A percentile compares a stretch with the other conserved stretches of the same genome.
These are phyloP conservation scores for Avena sativa DNA, from an alignment of 176 grass and related monocot species.

Conservation along the genomic window DNA sequence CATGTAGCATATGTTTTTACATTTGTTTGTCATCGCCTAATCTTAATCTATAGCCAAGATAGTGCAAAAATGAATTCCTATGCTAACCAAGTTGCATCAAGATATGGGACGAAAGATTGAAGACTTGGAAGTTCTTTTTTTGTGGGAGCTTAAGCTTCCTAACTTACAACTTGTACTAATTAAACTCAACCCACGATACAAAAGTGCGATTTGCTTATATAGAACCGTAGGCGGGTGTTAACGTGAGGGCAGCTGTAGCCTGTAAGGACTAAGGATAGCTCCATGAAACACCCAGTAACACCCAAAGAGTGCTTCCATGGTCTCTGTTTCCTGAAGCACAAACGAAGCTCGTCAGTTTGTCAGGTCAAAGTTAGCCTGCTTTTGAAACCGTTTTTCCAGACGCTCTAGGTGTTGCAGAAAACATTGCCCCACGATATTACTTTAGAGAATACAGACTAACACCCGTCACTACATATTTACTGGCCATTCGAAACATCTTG, in stretches of 20 bases:
- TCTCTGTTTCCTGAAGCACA: constrained; percentile 4
- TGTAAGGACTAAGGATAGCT: not conserved
- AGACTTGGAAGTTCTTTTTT: not conserved
- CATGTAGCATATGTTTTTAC: not conserved
- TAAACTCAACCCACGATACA: not conserved
- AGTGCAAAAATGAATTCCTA: not conserved
- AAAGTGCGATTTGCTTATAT: not conserved
- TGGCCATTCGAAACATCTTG: not conserved
- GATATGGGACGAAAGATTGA: not conserved
- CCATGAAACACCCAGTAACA: not conserved
- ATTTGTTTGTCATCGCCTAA: not conserved
- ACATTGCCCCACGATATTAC: not conserved
- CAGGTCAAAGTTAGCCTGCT: not conserved
- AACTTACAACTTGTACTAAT: constrained; percentile 3
- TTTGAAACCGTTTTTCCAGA: not conserved
- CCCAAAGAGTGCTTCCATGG: not conserved
- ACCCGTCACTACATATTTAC: not conserved
- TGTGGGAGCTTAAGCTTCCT: constrained; percentile 21
- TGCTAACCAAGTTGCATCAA: not conserved
- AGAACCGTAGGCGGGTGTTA: not conserved
- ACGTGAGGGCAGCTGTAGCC: not conserved
- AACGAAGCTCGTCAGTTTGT: not conserved
- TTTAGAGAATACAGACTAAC: not conserved
- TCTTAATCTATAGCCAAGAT: not conserved
- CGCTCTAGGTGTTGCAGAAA: not conserved